Conservation (phyloP, 1,284 basidiomycete species). For the Vanrija sp. region DNA sequence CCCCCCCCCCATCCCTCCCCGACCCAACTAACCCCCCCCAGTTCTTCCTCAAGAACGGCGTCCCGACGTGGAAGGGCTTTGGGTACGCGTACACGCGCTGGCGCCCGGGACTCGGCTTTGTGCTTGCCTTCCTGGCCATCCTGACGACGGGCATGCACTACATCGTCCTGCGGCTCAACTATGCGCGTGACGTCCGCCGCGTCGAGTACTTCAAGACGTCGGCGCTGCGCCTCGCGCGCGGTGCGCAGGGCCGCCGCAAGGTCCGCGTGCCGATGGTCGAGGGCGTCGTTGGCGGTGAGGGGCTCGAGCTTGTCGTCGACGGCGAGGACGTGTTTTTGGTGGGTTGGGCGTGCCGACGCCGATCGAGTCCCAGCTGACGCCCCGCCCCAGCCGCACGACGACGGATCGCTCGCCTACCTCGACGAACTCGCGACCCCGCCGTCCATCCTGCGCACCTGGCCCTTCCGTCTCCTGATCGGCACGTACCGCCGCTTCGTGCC, state of each 20-base stretch:
- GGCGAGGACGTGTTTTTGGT: constrained; percentile 46
- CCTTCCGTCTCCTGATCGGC: constrained; percentile 16
- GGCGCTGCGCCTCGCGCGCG: constrained; percentile 70
- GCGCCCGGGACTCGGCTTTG: constrained; percentile 78
- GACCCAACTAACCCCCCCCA: constrained; percentile 36
- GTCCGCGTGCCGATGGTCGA: constrained; percentile 47
- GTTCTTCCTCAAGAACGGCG: constrained; percentile 51
- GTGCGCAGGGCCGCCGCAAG: constrained; percentile 31
- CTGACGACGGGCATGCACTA: constrained; percentile 75
- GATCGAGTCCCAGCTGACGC: constrained; percentile 11
- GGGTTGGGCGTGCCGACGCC: constrained; percentile 16
- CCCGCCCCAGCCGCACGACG: constrained; percentile 39
- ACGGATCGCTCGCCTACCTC: constrained; percentile 37
- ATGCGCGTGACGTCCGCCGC: constrained; percentile 64
- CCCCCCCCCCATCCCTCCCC: not conserved
- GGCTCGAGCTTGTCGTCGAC: constrained; percentile 42
- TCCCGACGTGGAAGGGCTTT: constrained; percentile 48
- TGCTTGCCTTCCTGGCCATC: constrained; percentile 67
- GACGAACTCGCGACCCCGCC: constrained; percentile 36
- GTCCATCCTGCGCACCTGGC: constrained; percentile 41
- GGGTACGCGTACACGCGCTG: constrained; percentile 89
- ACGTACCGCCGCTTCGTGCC: too few species aligned
- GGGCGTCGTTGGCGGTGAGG: constrained; percentile 31
- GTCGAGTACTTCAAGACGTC: constrained; percentile 63
- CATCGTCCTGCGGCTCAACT: constrained; percentile 69